A percentile compares a stretch with the other conserved stretches of the same genome.
Conservation (phyloP, 257 asterid genomes). For the Galeopsis tetrahit region DNA sequence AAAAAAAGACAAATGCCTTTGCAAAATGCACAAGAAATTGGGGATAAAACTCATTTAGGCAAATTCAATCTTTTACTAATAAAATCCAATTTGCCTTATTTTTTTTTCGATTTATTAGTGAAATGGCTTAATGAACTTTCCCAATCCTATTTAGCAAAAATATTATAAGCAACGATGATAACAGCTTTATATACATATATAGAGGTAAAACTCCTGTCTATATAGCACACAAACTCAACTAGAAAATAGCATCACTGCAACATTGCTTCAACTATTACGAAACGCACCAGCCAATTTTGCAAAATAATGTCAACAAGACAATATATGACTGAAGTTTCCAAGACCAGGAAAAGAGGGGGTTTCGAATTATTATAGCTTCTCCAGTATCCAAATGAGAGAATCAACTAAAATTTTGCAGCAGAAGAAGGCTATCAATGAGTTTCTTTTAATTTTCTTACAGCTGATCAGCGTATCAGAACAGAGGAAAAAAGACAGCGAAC, state of each 20-base stretch:
- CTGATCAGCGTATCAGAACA: constrained; percentile 15
- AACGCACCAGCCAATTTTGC: neutral
- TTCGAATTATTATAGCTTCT: constrained; percentile 26
- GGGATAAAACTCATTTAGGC: neutral
- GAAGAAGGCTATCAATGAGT: neutral
- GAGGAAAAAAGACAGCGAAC: neutral
- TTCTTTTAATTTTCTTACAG: constrained; percentile 35
- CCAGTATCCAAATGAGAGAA: constrained; percentile 20
- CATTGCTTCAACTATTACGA: neutral
- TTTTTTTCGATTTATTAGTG: neutral
- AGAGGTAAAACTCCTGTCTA: neutral
- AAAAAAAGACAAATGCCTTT: too few relatives aligned
- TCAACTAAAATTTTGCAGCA: neutral
- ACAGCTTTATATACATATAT: neutral
- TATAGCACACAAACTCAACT: neutral
- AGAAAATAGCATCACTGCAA: neutral
- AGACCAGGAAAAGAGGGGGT: neutral
- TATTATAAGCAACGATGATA: too few relatives aligned
- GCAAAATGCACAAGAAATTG: neutral
- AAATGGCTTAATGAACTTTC: too few relatives aligned
- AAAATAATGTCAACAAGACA: neutral
- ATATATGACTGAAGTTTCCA: neutral
- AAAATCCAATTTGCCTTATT: too few relatives aligned
- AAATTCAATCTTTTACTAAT: too few relatives aligned
- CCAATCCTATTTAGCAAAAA: neutral